phyloP scores from a whole-genome alignment of 192 early-diverging fungal genomes.

The Mortierella antarctica region DNA sequence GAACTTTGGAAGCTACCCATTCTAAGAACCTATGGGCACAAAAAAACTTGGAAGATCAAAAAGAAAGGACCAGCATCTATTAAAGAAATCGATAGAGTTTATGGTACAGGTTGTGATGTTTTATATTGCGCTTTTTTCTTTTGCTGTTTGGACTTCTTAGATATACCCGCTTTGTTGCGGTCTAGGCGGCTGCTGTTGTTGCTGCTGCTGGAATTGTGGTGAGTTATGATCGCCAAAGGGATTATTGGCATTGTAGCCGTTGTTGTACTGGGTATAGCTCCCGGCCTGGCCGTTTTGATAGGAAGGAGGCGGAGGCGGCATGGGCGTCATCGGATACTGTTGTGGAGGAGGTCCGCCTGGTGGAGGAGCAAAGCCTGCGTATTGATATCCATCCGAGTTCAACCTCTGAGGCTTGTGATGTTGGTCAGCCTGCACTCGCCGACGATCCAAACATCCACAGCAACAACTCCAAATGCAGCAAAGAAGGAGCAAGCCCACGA shows the following conservation, averaged over 20 bases:
- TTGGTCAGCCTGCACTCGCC: slow-evolving; percentile 4
- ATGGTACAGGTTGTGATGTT: background rate
- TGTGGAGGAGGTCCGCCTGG: slow-evolving; percentile 17
- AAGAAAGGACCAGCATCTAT: too few relatives aligned
- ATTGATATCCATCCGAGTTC: slow-evolving; percentile 22
- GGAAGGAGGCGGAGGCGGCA: slow-evolving; percentile 17
- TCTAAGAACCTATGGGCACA: background rate
- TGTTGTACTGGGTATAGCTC: slow-evolving; percentile 1
- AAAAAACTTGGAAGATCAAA: background rate
- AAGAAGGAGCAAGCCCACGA: slow-evolving; percentile 54
- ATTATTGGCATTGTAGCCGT: slow-evolving; percentile 1
- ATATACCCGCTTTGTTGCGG: slow-evolving; percentile 24
- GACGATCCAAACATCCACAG: slow-evolving; percentile 27
- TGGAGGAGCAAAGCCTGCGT: slow-evolving; percentile 8
- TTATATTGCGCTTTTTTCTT: slow-evolving; percentile 10
- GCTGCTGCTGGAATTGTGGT: background rate
- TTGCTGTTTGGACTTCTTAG: slow-evolving; percentile 1
- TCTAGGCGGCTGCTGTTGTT: background rate
- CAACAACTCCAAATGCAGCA: slow-evolving; percentile 54
- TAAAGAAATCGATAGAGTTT: background rate
- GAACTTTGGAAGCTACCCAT: slow-evolving; percentile 28
- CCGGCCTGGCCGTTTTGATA: slow-evolving; percentile 17
- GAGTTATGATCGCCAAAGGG: slow-evolving; percentile 39
- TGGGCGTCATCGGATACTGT: slow-evolving; percentile 29
- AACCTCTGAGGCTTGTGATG: slow-evolving; percentile 16